These are phyloP conservation scores for Amanita jacksonii DNA, from an alignment of 768 basidiomycete genomes.

Conservation along the genomic window DNA sequence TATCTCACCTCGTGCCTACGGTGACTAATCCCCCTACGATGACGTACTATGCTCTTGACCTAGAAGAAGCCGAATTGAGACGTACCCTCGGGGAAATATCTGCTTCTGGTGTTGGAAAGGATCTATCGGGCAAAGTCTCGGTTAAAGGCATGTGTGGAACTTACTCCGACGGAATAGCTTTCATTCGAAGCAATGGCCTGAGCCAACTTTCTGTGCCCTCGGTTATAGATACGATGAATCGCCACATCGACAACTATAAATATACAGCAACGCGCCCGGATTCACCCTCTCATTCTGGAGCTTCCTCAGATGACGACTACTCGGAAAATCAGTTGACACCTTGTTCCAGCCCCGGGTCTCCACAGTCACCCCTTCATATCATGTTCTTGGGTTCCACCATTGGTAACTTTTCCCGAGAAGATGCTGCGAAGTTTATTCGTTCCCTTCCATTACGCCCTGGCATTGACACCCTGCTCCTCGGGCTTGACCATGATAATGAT, in stretches of 20 bases:
- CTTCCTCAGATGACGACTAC: constrained; percentile 3
- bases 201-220: too few relatives aligned
- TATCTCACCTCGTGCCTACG: constrained; percentile 44
- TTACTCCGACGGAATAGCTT: constrained; percentile 82
- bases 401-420: constrained; percentile 77
- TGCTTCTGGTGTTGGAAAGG: constrained; percentile 48
- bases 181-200: constrained; percentile 59
- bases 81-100: constrained; percentile 67
- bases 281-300: constrained; percentile 14
- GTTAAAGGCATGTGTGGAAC: constrained; percentile 86
- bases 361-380: constrained; percentile 57
- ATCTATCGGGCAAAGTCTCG: constrained; percentile 61
- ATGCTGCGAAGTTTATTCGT: constrained; percentile 63
- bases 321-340: too few relatives aligned
- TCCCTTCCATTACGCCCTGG: constrained; percentile 70
- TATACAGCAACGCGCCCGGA: too few relatives aligned
- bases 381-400: constrained; percentile 89
- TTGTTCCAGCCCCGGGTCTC: constrained; percentile 40
- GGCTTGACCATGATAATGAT: constrained; percentile 81
- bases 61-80: constrained; percentile 78
- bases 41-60: constrained; percentile 88
- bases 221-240: too few relatives aligned
- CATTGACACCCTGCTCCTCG: constrained; percentile 80
- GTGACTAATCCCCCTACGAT: constrained; percentile 35
- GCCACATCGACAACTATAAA: too few relatives aligned